phyloP scores from a whole-genome alignment of 2,329 filamentous ascomycete species.

The Fusarium annulatum region DNA sequence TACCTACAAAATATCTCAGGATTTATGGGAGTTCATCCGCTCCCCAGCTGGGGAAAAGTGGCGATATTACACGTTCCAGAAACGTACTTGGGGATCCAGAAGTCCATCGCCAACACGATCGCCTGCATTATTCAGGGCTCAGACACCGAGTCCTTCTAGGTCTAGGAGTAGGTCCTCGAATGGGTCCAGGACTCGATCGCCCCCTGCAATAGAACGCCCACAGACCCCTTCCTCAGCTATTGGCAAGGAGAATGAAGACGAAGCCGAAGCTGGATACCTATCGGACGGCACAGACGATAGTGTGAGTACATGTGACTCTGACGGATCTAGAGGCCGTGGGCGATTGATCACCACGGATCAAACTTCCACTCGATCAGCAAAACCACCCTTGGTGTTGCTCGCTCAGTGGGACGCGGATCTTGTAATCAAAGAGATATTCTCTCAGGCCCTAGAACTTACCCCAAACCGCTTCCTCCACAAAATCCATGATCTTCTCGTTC shows the following conservation, averaged over 20 bases:
- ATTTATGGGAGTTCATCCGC: conserved; percentile 33
- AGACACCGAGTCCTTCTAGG: background rate
- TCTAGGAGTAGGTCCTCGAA: background rate
- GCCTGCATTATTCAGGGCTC: background rate
- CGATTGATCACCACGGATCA: background rate
- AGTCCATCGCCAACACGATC: background rate
- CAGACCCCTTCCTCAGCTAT: too few species aligned
- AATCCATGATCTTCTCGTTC: background rate
- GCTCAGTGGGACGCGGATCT: conserved; percentile 30
- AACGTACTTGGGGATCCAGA: background rate
- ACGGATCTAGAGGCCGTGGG: background rate
- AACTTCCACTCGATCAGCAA: background rate
- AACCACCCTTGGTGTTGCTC: conserved; percentile 29
- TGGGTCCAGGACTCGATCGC: background rate
- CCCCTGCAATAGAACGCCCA: background rate
- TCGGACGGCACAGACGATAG: background rate
- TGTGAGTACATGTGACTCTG: background rate
- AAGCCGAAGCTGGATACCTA: background rate
- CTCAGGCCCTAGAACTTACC: background rate
- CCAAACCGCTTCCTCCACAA: background rate
- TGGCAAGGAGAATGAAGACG: background rate
- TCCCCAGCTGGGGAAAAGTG: conserved; percentile 28
- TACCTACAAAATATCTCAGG: conserved; percentile 6
- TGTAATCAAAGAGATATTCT: conserved; percentile 28
- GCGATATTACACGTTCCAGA: conserved; percentile 5